phyloP scores from a whole-genome alignment of 2,329 filamentous ascomycete genomes.

The Myriosclerotinia curreyana region DNA sequence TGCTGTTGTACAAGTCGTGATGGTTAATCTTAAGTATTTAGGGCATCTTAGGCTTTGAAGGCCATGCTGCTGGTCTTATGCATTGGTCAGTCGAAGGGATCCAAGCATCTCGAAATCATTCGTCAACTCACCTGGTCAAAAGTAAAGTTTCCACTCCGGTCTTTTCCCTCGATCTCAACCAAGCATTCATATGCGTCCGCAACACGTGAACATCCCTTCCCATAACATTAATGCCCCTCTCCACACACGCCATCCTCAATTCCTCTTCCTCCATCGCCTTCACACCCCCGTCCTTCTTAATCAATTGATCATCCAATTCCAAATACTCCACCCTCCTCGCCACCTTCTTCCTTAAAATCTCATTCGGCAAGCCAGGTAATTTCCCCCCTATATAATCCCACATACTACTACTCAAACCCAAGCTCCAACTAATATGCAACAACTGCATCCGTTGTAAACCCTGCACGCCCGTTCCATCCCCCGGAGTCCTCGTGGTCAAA shows the following conservation, averaged over 20 bases:
- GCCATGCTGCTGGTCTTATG: slow-evolving; percentile 37
- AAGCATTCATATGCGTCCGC: slow-evolving; percentile 41
- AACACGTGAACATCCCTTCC: slow-evolving; percentile 42
- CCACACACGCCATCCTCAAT: slow-evolving; percentile 66
- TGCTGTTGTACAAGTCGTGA: slow-evolving; percentile 12
- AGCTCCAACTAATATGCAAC: slow-evolving; percentile 43
- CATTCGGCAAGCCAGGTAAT: slow-evolving; percentile 43
- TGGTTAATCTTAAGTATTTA: not conserved
- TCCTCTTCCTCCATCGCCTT: slow-evolving; percentile 59
- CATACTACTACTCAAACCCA: slow-evolving; percentile 43
- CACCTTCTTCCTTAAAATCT: slow-evolving; percentile 55
- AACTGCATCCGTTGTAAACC: slow-evolving; percentile 42
- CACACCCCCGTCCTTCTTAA: slow-evolving; percentile 61
- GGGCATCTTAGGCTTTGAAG: slow-evolving; percentile 24
- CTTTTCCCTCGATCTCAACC: slow-evolving; percentile 43
- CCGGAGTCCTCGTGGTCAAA: slow-evolving; percentile 34
- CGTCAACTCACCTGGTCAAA: slow-evolving; percentile 39
- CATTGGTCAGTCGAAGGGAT: slow-evolving; percentile 21
- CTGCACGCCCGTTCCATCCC: slow-evolving; percentile 25
- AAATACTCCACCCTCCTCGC: slow-evolving; percentile 59
- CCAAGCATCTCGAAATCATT: not conserved
- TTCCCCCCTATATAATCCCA: slow-evolving; percentile 46
- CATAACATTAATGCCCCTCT: slow-evolving; percentile 61
- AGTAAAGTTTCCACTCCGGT: slow-evolving; percentile 35
- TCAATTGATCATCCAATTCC: slow-evolving; percentile 65